Evolutionary conservation across 495 filamentous ascomycete species (phyloP), one percentile per base, ranked within the genome.

Genomic region (Penicillium tannophilum): DNA sequence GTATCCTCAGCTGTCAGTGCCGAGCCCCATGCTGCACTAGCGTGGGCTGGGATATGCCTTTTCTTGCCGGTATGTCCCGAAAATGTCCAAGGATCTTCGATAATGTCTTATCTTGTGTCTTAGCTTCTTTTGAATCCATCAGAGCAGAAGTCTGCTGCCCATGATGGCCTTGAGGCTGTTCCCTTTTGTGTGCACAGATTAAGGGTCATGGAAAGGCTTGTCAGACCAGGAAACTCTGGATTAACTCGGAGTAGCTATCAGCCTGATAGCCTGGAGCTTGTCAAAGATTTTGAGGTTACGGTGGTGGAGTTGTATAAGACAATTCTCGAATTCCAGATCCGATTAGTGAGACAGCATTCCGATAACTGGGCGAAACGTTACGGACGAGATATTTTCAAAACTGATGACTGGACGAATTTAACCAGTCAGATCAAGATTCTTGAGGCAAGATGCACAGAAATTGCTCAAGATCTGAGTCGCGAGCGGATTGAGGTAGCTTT

Each of bases 71-170:
- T 56, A 50, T 42, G 33, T 56, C n/a, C 17, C 11, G 9, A 6
- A 51, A 12, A 35, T 39, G 11, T 10, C 19, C 2, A 28, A 56
- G 12, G 0, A 42, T 6, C 20, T 48, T 19, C 10, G 33, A 26
- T 43, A 28, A 49, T 17, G 4, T 49, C 35, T 56, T 4, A 56
- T 28, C 6, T 24, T 39, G 1, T 19, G 2, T 12, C 19, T 28
- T 56, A 41, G 54, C 45, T 56, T 49, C 54, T 56, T 48, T 11
- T 56, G 10, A 56, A 50, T 50, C 54, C 54, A 12, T 56, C 54
- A 30, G 44, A 50, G 30, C 54, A 50, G 35, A 56, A 42, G 6
- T 24, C 45, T 2, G 54, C 54, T 49, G 45, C 45, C 16, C 45
- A 28, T 31, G 45, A 50, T 36, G 45, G 54, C 16, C 54, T 56